Conservation (phyloP, 148 eudicot species). For the Rheum nobile region DNA sequence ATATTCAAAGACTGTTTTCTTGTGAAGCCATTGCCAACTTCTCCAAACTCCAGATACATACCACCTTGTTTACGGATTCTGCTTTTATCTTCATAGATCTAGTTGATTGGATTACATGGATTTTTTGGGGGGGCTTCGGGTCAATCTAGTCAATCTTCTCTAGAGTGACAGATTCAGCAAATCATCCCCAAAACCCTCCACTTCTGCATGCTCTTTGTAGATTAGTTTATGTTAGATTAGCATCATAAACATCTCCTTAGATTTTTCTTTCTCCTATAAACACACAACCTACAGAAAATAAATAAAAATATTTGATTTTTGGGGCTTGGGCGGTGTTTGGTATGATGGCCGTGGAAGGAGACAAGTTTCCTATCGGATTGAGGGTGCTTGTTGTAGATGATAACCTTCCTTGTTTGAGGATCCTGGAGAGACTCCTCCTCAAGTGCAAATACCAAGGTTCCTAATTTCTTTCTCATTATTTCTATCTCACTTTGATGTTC, state of each 20-base stretch:
- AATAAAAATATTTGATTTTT: background rate
- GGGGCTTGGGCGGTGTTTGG: background rate
- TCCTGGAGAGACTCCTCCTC: slow-evolving; percentile 36
- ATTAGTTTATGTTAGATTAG: background rate
- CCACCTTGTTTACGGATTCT: background rate
- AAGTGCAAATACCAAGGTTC: slow-evolving; percentile 28
- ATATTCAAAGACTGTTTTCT: background rate
- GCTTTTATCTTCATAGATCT: background rate
- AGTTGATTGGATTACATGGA: background rate
- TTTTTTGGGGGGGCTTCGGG: background rate
- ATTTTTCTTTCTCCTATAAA: background rate
- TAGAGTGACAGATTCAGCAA: background rate
- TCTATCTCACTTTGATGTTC: background rate
- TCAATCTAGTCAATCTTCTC: background rate
- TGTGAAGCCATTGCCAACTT: background rate
- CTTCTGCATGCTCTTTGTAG: background rate
- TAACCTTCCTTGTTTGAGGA: slow-evolving; percentile 27
- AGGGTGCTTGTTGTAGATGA: slow-evolving; percentile 43
- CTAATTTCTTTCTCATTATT: background rate
- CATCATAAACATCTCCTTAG: background rate
- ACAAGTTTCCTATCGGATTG: slow-evolving; percentile 31
- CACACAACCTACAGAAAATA: background rate
- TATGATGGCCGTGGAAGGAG: background rate
- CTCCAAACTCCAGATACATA: background rate
- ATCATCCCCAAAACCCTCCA: background rate